phyloP scores from a whole-genome alignment of 139 green algal species.

The Desmodesmus armatus region DNA sequence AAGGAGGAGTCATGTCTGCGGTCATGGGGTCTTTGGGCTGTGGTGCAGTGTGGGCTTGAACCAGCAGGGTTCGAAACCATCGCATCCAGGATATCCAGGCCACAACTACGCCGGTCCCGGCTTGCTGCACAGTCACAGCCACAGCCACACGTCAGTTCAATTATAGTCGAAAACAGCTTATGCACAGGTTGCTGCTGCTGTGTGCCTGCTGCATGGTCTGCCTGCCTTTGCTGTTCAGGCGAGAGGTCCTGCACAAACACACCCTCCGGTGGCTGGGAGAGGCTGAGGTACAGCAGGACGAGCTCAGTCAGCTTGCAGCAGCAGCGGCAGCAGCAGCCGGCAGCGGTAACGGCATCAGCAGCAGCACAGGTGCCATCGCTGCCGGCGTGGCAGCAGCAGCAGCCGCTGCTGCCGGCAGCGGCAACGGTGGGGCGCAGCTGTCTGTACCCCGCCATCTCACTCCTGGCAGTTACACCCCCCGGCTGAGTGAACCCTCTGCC shows the following conservation, averaged over 20 bases:
- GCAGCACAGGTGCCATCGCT: too few relatives aligned
- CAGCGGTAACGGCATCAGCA: too few relatives aligned
- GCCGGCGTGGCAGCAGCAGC: conserved; percentile 3
- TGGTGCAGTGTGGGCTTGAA: too few relatives aligned
- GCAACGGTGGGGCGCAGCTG: not conserved
- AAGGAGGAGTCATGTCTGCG: too few relatives aligned
- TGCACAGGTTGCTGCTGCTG: not conserved
- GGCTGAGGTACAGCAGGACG: not conserved
- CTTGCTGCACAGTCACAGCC: too few relatives aligned
- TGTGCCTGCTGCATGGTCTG: not conserved
- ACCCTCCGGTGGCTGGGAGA: conserved; percentile 16
- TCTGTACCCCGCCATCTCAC: conserved; percentile 34
- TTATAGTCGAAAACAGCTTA: too few relatives aligned
- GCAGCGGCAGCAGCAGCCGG: too few relatives aligned
- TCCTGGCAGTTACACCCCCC: conserved; percentile 10
- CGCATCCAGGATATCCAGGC: too few relatives aligned
- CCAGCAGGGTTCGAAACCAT: too few relatives aligned
- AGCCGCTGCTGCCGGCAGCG: not conserved
- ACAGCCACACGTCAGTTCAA: too few relatives aligned
- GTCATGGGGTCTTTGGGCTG: too few relatives aligned
- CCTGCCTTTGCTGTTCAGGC: not conserved
- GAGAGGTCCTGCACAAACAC: conserved; percentile 23
- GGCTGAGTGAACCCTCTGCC: conserved; percentile 26
- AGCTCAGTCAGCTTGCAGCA: not conserved
- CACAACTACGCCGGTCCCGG: too few relatives aligned